Evolutionary conservation across 805 yeast species (phyloP).

Genomic region (Candida sithepensis): DNA sequence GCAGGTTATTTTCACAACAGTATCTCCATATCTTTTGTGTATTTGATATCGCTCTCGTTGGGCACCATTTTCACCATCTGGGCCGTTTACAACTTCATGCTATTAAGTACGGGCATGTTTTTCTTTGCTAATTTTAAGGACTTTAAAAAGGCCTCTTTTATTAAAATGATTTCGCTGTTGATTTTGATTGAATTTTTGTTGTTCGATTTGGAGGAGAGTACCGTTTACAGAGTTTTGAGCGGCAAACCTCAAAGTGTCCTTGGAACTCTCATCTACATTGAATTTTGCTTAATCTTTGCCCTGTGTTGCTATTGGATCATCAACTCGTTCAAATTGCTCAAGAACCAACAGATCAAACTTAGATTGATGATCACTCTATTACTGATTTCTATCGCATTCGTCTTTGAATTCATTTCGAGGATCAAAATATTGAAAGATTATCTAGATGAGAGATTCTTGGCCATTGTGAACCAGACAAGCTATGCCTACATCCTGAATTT

Average conservation of each 20-base stretch:
- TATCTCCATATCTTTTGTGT: conserved; percentile 18
- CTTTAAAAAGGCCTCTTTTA: conserved; percentile 11
- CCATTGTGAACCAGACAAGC: conserved; percentile 19
- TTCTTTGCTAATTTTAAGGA: conserved; percentile 18
- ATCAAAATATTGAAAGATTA: conserved; percentile 14
- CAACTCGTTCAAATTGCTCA: conserved; percentile 18
- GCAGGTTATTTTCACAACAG: conserved; percentile 24
- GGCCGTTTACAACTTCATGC: conserved; percentile 30
- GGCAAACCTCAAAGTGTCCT: conserved; percentile 16
- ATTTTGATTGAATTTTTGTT: conserved; percentile 26
- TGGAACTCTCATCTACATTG: conserved; percentile 21
- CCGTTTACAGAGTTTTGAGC: conserved; percentile 27
- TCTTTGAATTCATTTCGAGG: conserved; percentile 17
- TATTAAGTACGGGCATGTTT: conserved; percentile 27
- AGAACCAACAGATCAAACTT: conserved; percentile 13
- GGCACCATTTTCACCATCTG: conserved; percentile 28
- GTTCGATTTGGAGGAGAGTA: conserved; percentile 28
- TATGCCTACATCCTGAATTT: conserved; percentile 24
- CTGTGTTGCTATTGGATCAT: conserved; percentile 16
- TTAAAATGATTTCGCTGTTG: conserved; percentile 18
- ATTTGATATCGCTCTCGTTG: conserved; percentile 18
- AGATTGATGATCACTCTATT: conserved; percentile 16
- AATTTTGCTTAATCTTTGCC: conserved; percentile 17
- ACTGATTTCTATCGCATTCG: conserved; percentile 16
- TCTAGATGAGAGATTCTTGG: conserved; percentile 7